These are phyloP conservation scores for Phytophthora colocasiae DNA, from an alignment of 352 stramenopile species.

Conservation along the genomic window DNA sequence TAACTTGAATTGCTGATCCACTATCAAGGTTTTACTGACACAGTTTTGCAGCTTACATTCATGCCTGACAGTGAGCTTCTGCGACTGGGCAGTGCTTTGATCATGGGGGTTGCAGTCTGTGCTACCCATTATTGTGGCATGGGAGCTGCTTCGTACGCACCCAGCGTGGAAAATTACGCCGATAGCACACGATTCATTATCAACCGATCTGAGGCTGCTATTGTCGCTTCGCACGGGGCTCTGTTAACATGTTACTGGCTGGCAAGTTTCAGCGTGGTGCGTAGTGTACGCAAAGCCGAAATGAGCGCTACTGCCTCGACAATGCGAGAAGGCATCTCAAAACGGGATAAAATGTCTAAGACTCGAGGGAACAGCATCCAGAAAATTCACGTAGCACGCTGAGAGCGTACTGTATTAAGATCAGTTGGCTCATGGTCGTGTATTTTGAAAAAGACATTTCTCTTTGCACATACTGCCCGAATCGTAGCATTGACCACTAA, in stretches of 20 bases:
- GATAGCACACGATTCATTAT: slow-evolving; percentile 43
- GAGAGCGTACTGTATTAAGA: background rate
- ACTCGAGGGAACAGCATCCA: slow-evolving; percentile 20
- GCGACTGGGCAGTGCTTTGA: slow-evolving; percentile 55
- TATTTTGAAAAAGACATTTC: too few relatives aligned
- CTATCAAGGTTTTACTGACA: slow-evolving; percentile 5
- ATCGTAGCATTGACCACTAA: background rate
- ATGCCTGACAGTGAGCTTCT: slow-evolving; percentile 56
- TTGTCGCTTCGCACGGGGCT: slow-evolving; percentile 51
- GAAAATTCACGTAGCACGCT: slow-evolving; percentile 11
- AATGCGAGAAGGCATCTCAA: slow-evolving; percentile 29
- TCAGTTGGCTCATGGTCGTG: slow-evolving; percentile 6
- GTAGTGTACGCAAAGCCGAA: slow-evolving; percentile 28
- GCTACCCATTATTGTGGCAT: slow-evolving; percentile 67
- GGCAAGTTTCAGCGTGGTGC: slow-evolving; percentile 42
- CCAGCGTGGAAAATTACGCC: slow-evolving; percentile 42
- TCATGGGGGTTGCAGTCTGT: slow-evolving; percentile 69
- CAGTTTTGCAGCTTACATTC: slow-evolving; percentile 56
- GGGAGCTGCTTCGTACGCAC: slow-evolving; percentile 44
- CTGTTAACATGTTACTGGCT: slow-evolving; percentile 66
- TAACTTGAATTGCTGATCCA: background rate
- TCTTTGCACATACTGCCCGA: too few relatives aligned
- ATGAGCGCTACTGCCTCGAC: slow-evolving; percentile 24
- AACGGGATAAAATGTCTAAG: slow-evolving; percentile 16
- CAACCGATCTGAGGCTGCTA: slow-evolving; percentile 35